Evolutionary conservation across 2,329 filamentous ascomycete species (phyloP).

Genomic region (Geosmithia flava): DNA sequence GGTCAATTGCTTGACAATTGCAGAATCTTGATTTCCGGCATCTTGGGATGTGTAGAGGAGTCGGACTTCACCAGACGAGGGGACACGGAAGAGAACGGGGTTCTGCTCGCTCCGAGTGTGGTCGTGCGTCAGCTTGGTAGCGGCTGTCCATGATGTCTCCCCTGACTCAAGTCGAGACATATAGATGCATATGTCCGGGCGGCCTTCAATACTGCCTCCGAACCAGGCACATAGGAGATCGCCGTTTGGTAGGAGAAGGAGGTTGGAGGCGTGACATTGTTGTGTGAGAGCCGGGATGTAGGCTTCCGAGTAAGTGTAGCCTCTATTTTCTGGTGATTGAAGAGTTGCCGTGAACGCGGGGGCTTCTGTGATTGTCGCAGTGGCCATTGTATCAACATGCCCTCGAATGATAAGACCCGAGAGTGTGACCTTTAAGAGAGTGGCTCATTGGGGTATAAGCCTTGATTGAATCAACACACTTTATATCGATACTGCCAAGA

Average conservation of each 20-base stretch:
- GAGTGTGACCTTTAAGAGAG: too few relatives aligned
- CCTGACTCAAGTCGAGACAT: slow-evolving; percentile 20
- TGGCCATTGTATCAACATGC: too few relatives aligned
- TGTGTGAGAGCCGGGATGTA: slow-evolving; percentile 23
- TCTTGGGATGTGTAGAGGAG: slow-evolving; percentile 31
- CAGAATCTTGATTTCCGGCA: slow-evolving; percentile 28
- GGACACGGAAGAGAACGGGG: slow-evolving; percentile 25
- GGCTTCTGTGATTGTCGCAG: too few relatives aligned
- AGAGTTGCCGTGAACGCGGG: neutral
- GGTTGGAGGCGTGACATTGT: slow-evolving; percentile 31
- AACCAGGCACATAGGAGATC: slow-evolving; percentile 30
- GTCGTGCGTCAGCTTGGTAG: slow-evolving; percentile 23
- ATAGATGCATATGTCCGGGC: slow-evolving; percentile 29
- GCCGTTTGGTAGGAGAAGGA: slow-evolving; percentile 24
- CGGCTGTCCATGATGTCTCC: slow-evolving; percentile 15
- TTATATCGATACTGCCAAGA: too few relatives aligned
- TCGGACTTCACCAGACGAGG: slow-evolving; percentile 21
- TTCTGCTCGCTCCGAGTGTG: slow-evolving; percentile 29
- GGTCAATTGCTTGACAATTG: slow-evolving; percentile 20
- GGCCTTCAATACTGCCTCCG: slow-evolving; percentile 30
- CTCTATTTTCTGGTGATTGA: neutral
- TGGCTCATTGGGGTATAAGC: too few relatives aligned
- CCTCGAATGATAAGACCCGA: too few relatives aligned
- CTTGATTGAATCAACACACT: too few relatives aligned
- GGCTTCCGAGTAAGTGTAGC: too few relatives aligned